A percentile compares a stretch with the other conserved stretches of the same genome.
Conservation (phyloP, 306 rosid species). For the Erythrophleum fordii region DNA sequence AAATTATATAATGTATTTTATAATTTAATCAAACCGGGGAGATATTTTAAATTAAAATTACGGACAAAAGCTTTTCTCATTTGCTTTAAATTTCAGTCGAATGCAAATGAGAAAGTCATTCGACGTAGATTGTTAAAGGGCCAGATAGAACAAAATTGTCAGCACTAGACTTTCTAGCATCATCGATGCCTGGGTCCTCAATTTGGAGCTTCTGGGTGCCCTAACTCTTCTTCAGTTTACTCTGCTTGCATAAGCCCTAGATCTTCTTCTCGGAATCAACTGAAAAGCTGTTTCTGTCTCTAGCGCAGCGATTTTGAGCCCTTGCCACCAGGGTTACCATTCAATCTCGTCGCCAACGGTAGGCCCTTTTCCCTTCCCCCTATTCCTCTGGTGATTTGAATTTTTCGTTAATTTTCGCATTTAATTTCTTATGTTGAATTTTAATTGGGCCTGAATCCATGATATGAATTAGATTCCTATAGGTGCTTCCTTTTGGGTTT, state of each 20-base stretch:
- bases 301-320: neutral
- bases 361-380: neutral
- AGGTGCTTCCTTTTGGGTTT: neutral
- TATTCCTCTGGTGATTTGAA: neutral
- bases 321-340: neutral
- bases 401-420: neutral
- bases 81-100: no score
- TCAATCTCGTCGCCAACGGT: neutral
- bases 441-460: neutral
- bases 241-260: neutral
- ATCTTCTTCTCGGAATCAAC: neutral
- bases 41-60: no score
- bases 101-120: no score
- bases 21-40: no score
- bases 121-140: no score
- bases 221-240: neutral
- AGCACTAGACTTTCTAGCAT: neutral
- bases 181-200: neutral
- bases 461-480: neutral
- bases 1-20: no score
- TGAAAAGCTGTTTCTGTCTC: neutral
- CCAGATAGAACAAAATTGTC: no score
- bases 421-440: neutral
- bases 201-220: conserved; percentile 2
- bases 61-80: no score